Evolutionary conservation across 768 basidiomycete species (phyloP), one percentile per base, ranked within the genome.

Genomic region (Tylopilus sp.): DNA sequence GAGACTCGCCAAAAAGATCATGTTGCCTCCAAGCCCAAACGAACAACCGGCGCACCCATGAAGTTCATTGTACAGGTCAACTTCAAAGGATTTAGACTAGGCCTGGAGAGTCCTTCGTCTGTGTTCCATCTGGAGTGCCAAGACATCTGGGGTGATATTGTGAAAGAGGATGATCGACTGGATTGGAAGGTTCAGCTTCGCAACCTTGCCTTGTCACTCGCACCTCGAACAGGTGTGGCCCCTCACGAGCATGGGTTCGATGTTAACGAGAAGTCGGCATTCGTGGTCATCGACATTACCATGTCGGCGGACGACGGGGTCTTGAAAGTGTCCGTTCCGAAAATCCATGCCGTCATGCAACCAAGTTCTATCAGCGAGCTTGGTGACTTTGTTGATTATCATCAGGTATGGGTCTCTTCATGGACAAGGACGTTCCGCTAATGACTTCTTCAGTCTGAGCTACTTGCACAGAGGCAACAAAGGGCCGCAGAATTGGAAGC

Each of bases 271-370:
- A 75, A 80, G 15, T 87, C 88, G 4, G 94, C 92, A 1, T 97
- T 93, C 66, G 88, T 97, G 51, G 79, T 82, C 30, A 74, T 97
- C 40, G 89, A 95, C 61, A 75, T 90, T 60, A 77, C 79, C 38
- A 71, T 78, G n/a, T 59, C 66, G 6, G 61, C 57, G 20, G 73
- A 75, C 44, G 62, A 63, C 6, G 65, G 58, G 28, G 23, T 48
- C n/a, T 42, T 90, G 23, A 73, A 82, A 31, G 53, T 93, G 26
- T 67, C 73, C 1, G 69, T 95, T 21, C 81, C 79, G 8, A 90
- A 87, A 67, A 82, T 92, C 3, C 91, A 98, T 61, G 93, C 95
- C 1, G 88, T 95, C 30, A 86, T 97, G 87, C 93, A 94, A 66
- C 86, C 95, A 10, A 91, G 90, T 56, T 95, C 95, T 0, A 85